phyloP scores from a whole-genome alignment of 352 stramenopile species.

The Pythium brassicae region DNA sequence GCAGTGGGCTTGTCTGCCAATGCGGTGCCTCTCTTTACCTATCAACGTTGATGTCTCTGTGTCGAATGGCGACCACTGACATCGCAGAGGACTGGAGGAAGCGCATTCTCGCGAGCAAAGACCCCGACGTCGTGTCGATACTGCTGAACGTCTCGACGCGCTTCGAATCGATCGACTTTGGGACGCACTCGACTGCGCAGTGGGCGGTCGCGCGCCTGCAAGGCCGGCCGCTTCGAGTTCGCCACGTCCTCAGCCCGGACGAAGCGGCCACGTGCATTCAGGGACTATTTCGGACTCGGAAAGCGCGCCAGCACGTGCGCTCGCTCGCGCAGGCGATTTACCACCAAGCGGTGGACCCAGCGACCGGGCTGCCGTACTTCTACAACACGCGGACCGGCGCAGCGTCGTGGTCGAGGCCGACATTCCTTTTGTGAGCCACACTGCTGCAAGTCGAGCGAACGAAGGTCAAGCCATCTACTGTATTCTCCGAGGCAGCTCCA shows the following conservation, averaged over 20 bases:
- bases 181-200: conserved; percentile 8
- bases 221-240: conserved; percentile 12
- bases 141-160: conserved; percentile 14
- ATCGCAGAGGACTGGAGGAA: conserved; percentile 29
- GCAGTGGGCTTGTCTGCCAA: no score
- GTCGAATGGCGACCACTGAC: not conserved
- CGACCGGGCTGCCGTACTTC: conserved; percentile 38
- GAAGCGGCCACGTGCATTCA: conserved; percentile 47
- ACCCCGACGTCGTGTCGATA: conserved; percentile 20
- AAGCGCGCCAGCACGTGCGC: conserved; percentile 35
- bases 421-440: conserved; percentile 25
- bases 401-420: conserved; percentile 46
- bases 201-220: conserved; percentile 32
- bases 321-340: conserved; percentile 38
- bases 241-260: conserved; percentile 15
- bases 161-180: conserved; percentile 9
- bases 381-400: conserved; percentile 55
- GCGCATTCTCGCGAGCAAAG: conserved; percentile 17
- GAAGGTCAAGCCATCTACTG: not conserved
- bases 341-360: conserved; percentile 34
- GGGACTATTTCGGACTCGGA: conserved; percentile 47
- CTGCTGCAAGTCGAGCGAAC: not conserved
- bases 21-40: no score
- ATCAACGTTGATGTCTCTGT: no score
- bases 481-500: not conserved